These are phyloP conservation scores for Teunomyces funiuensis DNA, from an alignment of 805 yeast genomes.

Conservation along the genomic window DNA sequence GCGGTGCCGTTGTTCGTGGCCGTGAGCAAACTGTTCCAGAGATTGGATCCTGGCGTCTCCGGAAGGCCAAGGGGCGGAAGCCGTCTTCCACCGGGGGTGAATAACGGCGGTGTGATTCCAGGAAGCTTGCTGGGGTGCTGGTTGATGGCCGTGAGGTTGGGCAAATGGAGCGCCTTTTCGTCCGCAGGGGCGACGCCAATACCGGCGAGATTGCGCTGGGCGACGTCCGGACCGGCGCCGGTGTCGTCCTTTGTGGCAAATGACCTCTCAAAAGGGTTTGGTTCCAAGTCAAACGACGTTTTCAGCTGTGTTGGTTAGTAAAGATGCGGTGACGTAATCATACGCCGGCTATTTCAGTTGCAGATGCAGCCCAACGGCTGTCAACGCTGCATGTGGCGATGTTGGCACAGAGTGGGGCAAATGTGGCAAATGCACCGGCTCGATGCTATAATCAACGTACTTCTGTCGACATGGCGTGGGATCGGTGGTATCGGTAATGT, in stretches of 20 bases:
- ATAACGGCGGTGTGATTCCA: conserved; percentile 47
- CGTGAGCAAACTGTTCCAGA: conserved; percentile 49
- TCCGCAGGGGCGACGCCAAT: conserved; percentile 4
- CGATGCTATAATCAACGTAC: neutral
- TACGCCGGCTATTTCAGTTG: neutral
- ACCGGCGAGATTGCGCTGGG: no score
- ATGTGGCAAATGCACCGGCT: no score
- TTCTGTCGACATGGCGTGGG: neutral
- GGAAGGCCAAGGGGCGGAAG: conserved; percentile 53
- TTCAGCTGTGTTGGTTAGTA: conserved; percentile 32
- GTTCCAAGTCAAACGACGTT: conserved; percentile 73
- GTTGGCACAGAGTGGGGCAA: neutral
- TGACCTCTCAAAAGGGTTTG: conserved; percentile 92
- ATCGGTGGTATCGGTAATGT: no score
- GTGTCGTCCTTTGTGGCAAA: conserved; percentile 66
- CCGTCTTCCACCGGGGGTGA: conserved; percentile 61
- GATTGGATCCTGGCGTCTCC: conserved; percentile 50
- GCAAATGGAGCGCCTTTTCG: conserved; percentile 38
- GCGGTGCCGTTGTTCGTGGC: conserved; percentile 32
- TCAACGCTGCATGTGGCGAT: neutral
- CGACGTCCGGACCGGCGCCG: neutral
- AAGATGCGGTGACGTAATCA: conserved; percentile 16
- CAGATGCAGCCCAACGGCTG: neutral
- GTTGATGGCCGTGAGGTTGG: conserved; percentile 29
- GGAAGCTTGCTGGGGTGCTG: conserved; percentile 24